Evolutionary conservation across 1,284 basidiomycete species (phyloP).

Genomic region (Vanrija humicola): DNA sequence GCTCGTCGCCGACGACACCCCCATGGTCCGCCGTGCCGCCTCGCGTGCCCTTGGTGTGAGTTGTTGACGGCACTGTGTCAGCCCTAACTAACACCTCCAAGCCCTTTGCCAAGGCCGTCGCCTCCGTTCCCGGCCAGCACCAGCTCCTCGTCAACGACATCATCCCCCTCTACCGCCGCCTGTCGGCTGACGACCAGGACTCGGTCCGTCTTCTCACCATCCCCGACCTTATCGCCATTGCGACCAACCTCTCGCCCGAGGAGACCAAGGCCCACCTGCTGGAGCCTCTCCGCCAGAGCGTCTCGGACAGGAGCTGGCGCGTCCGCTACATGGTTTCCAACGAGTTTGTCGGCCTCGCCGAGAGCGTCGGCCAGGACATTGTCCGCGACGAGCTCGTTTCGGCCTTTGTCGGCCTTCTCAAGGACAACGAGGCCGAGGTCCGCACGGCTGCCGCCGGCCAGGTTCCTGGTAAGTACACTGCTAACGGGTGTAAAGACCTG

Average conservation of each 20-base stretch:
- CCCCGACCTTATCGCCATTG: slow-evolving; percentile 91
- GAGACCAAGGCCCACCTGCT: slow-evolving; percentile 90
- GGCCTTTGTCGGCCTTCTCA: slow-evolving; percentile 89
- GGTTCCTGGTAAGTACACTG: slow-evolving; percentile 70
- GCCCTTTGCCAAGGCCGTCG: slow-evolving; percentile 67
- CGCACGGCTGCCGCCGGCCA: slow-evolving; percentile 93
- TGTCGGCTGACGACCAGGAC: slow-evolving; percentile 96
- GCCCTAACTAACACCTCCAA: slow-evolving; percentile 38
- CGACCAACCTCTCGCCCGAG: slow-evolving; percentile 71
- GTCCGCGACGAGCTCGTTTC: slow-evolving; percentile 91
- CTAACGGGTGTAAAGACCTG: background rate
- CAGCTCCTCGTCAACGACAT: slow-evolving; percentile 72
- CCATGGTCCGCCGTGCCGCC: slow-evolving; percentile 96
- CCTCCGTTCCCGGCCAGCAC: slow-evolving; percentile 62
- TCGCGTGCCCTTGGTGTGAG: slow-evolving; percentile 92
- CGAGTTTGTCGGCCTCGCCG: slow-evolving; percentile 91
- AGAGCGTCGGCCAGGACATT: slow-evolving; percentile 83
- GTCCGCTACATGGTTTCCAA: slow-evolving; percentile 99
- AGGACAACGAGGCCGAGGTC: slow-evolving; percentile 99
- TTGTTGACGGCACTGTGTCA: slow-evolving; percentile 22
- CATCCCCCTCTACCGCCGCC: slow-evolving; percentile 87
- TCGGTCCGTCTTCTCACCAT: slow-evolving; percentile 95
- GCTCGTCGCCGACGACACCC: slow-evolving; percentile 90
- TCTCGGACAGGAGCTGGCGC: slow-evolving; percentile 96
- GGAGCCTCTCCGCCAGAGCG: slow-evolving; percentile 79